phyloP scores from a whole-genome alignment of 2,329 filamentous ascomycete species.

The Calonectria crousiana region DNA sequence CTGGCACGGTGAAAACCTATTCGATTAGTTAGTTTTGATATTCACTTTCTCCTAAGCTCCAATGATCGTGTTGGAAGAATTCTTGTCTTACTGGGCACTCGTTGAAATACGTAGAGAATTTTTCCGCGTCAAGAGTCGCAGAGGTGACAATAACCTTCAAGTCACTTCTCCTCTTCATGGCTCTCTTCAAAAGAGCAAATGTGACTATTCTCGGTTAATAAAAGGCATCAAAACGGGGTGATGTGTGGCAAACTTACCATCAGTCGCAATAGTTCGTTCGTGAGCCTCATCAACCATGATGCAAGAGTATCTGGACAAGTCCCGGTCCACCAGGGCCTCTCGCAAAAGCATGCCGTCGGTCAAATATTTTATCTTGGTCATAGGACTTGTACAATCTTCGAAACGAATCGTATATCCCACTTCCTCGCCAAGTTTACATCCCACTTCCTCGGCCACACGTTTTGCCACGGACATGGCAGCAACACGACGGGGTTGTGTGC shows the following conservation, averaged over 20 bases:
- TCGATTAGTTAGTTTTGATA: background rate
- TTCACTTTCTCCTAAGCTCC: background rate
- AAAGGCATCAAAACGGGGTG: background rate
- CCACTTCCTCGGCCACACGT: slow-evolving; percentile 95
- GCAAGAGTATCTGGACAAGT: slow-evolving; percentile 89
- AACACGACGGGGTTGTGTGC: slow-evolving; percentile 96
- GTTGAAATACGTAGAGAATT: slow-evolving; percentile 97
- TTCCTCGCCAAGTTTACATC: slow-evolving; percentile 89
- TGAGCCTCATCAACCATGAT: slow-evolving; percentile 99
- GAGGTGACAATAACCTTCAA: slow-evolving; percentile 97
- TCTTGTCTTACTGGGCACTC: slow-evolving; percentile 75
- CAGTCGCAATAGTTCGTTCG: slow-evolving; percentile 95
- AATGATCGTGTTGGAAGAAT: background rate
- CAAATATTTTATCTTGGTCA: slow-evolving; percentile 99
- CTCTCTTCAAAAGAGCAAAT: slow-evolving; percentile 95
- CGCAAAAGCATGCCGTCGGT: slow-evolving; percentile 98
- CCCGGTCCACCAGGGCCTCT: slow-evolving; percentile 92
- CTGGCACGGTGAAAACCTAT: slow-evolving; percentile 87
- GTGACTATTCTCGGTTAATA: slow-evolving; percentile 62
- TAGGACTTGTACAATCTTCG: slow-evolving; percentile 89
- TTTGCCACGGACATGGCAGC: slow-evolving; percentile 98
- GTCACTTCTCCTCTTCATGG: slow-evolving; percentile 85
- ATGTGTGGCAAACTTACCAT: slow-evolving; percentile 59
- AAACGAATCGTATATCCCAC: slow-evolving; percentile 99
- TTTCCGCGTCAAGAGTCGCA: slow-evolving; percentile 95